Evolutionary conservation across 345 rosid species (phyloP).

Genomic region (Syzygium oleosum): DNA sequence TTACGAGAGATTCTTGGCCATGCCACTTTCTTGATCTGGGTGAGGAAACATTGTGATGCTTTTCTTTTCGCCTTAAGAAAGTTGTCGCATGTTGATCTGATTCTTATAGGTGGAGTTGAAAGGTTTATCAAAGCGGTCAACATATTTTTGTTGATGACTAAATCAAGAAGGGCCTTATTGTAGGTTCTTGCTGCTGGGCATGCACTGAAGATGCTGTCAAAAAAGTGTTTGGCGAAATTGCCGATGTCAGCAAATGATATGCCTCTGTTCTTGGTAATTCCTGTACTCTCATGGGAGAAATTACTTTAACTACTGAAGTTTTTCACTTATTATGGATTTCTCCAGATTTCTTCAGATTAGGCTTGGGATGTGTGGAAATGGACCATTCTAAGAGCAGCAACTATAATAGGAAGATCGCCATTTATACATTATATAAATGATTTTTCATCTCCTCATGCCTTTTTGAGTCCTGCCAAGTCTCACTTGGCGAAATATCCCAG

Average conservation of each 20-base stretch:
- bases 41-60: background rate
- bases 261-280: background rate
- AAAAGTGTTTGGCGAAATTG: too few relatives aligned
- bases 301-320: background rate
- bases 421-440: background rate
- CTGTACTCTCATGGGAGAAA: background rate
- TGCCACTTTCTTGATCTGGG: background rate
- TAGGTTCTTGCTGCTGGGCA: too few relatives aligned
- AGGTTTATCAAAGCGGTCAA: background rate
- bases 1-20: background rate
- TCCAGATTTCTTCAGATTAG: background rate
- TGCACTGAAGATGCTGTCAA: too few relatives aligned
- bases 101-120: background rate
- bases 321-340: background rate
- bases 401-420: background rate
- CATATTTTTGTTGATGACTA: background rate
- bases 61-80: background rate
- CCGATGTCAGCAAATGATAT: too few relatives aligned
- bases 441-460: background rate
- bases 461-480: background rate
- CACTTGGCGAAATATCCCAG: background rate
- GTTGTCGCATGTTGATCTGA: background rate
- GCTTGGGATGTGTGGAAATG: background rate
- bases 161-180: background rate
- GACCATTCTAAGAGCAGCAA: background rate